Evolutionary conservation across 2,329 filamentous ascomycete species (phyloP).

Genomic region (Ophiosphaerella narmari): DNA sequence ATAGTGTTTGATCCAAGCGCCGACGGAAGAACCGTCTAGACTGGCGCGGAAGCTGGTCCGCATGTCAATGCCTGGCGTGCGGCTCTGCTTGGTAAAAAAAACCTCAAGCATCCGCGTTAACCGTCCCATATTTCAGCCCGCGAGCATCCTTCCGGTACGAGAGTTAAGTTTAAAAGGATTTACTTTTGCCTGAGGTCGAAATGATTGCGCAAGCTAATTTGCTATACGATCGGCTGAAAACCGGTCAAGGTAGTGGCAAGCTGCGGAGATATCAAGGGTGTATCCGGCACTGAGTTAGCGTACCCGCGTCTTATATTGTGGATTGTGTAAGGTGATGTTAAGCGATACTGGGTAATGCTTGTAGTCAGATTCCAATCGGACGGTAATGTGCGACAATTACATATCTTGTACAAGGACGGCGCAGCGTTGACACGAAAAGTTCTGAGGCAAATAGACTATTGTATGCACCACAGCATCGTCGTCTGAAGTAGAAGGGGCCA

Average conservation of each 20-base stretch:
- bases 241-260: constrained; percentile 4
- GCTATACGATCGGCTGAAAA: neutral
- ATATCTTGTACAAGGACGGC: too few species aligned
- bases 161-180: neutral
- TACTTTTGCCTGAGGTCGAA: neutral
- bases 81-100: neutral
- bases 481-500: too few species aligned
- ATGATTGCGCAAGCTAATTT: neutral
- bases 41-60: neutral
- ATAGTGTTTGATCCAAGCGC: too few species aligned
- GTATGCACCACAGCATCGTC: too few species aligned
- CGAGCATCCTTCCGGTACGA: neutral
- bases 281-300: neutral
- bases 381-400: too few species aligned
- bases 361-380: too few species aligned
- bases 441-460: too few species aligned
- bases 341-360: neutral
- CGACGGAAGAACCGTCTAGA: too few species aligned
- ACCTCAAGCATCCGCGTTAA: neutral
- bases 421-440: too few species aligned
- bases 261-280: constrained; percentile 1
- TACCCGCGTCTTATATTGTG: neutral
- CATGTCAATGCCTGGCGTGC: neutral
- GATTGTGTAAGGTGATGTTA: neutral
- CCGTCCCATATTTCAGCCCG: neutral